phyloP scores from a whole-genome alignment of 164 flowering plant genomes.

The Vitis rupestris region DNA sequence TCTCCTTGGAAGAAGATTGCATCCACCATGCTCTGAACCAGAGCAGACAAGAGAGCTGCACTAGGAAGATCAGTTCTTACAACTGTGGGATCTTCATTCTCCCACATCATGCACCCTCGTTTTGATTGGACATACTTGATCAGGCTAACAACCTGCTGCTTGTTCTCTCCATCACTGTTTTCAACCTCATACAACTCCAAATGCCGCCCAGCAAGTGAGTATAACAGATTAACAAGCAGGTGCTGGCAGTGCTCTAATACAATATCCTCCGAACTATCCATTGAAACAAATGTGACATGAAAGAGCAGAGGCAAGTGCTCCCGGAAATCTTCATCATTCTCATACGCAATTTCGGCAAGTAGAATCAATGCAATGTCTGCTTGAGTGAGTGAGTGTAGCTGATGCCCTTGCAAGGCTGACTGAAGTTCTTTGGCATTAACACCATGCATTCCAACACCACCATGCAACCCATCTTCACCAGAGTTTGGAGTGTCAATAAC shows the following conservation, averaged over 20 bases:
- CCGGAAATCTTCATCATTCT: slow-evolving; percentile 96
- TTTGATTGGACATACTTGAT: slow-evolving; percentile 98
- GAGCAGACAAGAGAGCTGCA: slow-evolving; percentile 94
- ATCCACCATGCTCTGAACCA: slow-evolving; percentile 98
- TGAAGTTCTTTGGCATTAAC: slow-evolving; percentile 92
- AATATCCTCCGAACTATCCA: slow-evolving; percentile 99
- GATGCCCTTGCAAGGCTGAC: slow-evolving; percentile 96
- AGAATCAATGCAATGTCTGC: slow-evolving; percentile 97
- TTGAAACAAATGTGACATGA: slow-evolving; percentile 95
- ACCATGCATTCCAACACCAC: slow-evolving; percentile 62
- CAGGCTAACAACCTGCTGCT: slow-evolving; percentile 95
- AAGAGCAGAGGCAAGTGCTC: slow-evolving; percentile 92
- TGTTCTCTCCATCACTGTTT: slow-evolving; percentile 91
- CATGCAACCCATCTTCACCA: slow-evolving; percentile 81
- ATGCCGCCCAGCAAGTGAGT: slow-evolving; percentile 96
- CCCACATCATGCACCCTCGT: slow-evolving; percentile 99
- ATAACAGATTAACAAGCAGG: slow-evolving; percentile 88
- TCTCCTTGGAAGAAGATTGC: slow-evolving; percentile 99
- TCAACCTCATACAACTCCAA: slow-evolving; percentile 94
- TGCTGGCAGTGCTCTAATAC: slow-evolving; percentile 98
- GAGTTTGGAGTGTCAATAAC: slow-evolving; percentile 94
- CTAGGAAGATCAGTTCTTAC: slow-evolving; percentile 84
- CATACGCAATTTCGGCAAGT: slow-evolving; percentile 97
- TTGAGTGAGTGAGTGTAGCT: slow-evolving; percentile 87
- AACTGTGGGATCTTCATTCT: slow-evolving; percentile 93